Conservation (phyloP, 495 filamentous ascomycete genomes). For the Choiromyces venosus region DNA sequence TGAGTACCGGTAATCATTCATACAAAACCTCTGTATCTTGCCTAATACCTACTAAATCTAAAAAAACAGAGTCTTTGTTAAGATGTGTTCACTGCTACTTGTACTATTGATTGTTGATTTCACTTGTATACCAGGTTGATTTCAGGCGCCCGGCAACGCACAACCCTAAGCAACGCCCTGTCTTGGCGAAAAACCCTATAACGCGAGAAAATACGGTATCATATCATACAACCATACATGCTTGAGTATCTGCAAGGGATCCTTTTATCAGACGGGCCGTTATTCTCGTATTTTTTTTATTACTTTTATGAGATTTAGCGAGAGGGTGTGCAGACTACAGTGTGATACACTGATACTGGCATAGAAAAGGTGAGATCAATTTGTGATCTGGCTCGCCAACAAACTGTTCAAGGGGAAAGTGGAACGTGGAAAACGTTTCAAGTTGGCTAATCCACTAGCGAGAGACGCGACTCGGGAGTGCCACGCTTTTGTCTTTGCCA, state of each 20-base stretch:
- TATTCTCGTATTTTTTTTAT: neutral
- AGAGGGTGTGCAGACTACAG: neutral
- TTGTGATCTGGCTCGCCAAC: neutral
- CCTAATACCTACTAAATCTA: no score
- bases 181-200: neutral
- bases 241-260: neutral
- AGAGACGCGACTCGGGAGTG: neutral
- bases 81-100: neutral
- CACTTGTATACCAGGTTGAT: neutral
- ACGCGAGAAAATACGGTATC: neutral
- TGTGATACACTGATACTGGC: neutral
- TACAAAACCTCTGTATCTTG: neutral
- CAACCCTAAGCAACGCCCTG: neutral
- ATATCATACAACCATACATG: neutral
- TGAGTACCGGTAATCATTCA: neutral
- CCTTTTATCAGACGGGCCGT: neutral
- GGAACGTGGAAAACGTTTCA: slow-evolving; percentile 1
- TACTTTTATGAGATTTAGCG: neutral
- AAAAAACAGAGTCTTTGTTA: neutral
- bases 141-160: neutral
- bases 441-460: neutral
- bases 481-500: neutral
- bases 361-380: neutral
- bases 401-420: neutral
- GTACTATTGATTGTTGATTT: neutral